Conservation (phyloP, 1,284 basidiomycete genomes). For the Flammula alnicola region DNA sequence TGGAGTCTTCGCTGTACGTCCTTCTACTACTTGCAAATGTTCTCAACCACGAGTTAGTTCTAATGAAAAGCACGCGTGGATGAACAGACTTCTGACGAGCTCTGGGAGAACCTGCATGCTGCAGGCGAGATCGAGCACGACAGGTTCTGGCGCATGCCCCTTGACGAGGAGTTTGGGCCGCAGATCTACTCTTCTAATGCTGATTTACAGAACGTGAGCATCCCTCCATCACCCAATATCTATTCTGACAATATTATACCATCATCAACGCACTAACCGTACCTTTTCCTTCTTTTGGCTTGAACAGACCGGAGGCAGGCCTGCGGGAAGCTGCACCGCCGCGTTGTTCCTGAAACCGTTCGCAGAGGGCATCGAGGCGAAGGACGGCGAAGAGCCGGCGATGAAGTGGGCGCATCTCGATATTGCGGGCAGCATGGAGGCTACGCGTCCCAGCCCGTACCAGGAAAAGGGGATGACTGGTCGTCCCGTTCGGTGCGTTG, state of each 20-base stretch:
- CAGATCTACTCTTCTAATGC: conserved; percentile 83
- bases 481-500: conserved; percentile 69
- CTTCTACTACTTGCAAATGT: not conserved
- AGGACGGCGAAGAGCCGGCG: conserved; percentile 48
- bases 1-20: conserved; percentile 78
- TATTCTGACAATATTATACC: no score
- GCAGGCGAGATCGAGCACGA: conserved; percentile 81
- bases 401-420: conserved; percentile 85
- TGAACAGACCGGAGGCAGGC: conserved; percentile 67
- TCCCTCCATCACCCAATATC: no score
- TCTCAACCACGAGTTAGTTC: no score
- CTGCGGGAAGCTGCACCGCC: conserved; percentile 80
- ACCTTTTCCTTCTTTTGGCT: not conserved
- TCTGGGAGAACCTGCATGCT: conserved; percentile 74
- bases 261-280: not conserved
- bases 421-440: conserved; percentile 85
- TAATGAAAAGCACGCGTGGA: no score
- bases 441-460: conserved; percentile 62
- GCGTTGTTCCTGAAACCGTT: conserved; percentile 88
- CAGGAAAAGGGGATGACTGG: conserved; percentile 83
- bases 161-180: conserved; percentile 79
- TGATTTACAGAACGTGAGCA: conserved; percentile 79
- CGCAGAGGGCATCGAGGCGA: conserved; percentile 70
- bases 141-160: conserved; percentile 85
- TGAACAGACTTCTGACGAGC: conserved; percentile 72